Evolutionary conservation across 768 basidiomycete genomes (phyloP).

Genomic region (Russula compacta): DNA sequence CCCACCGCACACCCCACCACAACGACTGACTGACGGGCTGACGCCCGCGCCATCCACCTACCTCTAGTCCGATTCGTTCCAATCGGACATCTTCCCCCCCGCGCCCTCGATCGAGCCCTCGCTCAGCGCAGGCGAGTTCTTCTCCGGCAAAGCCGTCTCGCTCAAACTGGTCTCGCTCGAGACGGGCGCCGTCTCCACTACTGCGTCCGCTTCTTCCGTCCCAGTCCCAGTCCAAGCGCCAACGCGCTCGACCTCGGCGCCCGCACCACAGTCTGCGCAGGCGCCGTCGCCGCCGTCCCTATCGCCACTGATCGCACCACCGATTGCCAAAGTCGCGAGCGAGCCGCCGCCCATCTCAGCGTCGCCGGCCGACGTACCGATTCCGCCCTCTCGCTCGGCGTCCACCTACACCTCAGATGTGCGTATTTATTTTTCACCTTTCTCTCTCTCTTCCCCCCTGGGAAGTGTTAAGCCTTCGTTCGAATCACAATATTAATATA

Average conservation of each 20-base stretch:
- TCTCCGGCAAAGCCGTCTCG: slow-evolving; percentile 71
- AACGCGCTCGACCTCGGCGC: slow-evolving; percentile 22
- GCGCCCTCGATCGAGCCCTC: slow-evolving; percentile 77
- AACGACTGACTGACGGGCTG: neutral
- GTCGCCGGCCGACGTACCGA: slow-evolving; percentile 21
- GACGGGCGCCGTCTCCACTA: slow-evolving; percentile 42
- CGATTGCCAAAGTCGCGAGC: slow-evolving; percentile 9
- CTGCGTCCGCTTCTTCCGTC: neutral
- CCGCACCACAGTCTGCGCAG: slow-evolving; percentile 27
- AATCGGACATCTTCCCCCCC: slow-evolving; percentile 94
- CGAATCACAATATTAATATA: neutral
- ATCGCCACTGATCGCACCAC: slow-evolving; percentile 22
- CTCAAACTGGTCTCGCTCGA: slow-evolving; percentile 76
- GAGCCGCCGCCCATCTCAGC: slow-evolving; percentile 4
- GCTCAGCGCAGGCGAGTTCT: slow-evolving; percentile 77
- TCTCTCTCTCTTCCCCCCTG: neutral
- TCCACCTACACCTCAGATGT: slow-evolving; percentile 26
- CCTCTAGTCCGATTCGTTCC: slow-evolving; percentile 82
- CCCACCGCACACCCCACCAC: neutral
- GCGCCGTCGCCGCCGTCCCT: slow-evolving; percentile 22
- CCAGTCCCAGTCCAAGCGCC: slow-evolving; percentile 21
- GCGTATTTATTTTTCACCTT: slow-evolving; percentile 13
- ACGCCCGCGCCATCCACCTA: neutral
- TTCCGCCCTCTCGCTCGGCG: slow-evolving; percentile 19
- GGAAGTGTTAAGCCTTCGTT: too few relatives aligned